phyloP scores from a whole-genome alignment of 179 eudicot genomes.

The Amaranthus tricolor region DNA sequence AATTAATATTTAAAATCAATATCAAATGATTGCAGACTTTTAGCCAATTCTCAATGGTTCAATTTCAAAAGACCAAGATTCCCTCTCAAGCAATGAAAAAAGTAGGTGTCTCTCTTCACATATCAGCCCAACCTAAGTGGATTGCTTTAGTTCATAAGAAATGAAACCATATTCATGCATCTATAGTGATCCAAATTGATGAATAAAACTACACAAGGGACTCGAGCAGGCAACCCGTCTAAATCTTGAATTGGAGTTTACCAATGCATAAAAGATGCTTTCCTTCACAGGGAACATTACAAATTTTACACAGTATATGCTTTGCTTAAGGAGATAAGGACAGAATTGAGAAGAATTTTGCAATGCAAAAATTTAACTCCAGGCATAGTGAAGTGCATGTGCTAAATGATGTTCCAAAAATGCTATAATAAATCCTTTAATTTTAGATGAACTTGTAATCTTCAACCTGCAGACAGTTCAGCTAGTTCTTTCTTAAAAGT shows the following conservation, averaged over 20 bases:
- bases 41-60: background rate
- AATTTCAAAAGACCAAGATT: background rate
- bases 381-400: background rate
- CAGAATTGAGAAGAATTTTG: background rate
- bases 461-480: background rate
- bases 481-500: background rate
- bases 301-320: background rate
- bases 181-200: background rate
- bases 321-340: background rate
- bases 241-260: background rate
- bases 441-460: background rate
- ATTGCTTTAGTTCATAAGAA: background rate
- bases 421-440: background rate
- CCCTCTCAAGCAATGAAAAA: background rate
- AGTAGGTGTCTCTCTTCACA: background rate
- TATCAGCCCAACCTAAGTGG: background rate
- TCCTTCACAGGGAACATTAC: background rate
- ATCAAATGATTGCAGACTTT: background rate
- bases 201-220: background rate
- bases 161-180: background rate
- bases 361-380: background rate
- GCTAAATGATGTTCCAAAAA: background rate
- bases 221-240: background rate
- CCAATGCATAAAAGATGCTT: background rate
- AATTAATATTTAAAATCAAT: constrained; percentile 3